These are phyloP conservation scores for Diaporthe ampelina DNA, from an alignment of 2,329 filamentous ascomycete genomes.

Conservation along the genomic window DNA sequence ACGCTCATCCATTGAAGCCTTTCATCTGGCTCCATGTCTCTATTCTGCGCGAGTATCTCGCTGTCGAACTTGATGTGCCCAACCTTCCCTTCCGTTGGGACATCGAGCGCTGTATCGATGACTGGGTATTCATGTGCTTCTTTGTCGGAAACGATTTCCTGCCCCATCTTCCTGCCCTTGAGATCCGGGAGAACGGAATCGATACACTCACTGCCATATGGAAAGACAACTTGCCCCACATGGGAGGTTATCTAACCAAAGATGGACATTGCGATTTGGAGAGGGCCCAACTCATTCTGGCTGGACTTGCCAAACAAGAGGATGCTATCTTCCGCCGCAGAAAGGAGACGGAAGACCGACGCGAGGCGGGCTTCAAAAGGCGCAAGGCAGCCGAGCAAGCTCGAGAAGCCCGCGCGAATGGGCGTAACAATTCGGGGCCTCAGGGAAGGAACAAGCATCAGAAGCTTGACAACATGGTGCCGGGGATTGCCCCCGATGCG, in stretches of 20 bases:
- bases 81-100: constrained; percentile 90
- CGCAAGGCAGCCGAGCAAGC: constrained; percentile 78
- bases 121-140: constrained; percentile 99
- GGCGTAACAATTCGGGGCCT: constrained; percentile 53
- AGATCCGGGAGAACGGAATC: constrained; percentile 97
- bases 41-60: constrained; percentile 91
- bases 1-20: constrained; percentile 80
- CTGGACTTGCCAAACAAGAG: constrained; percentile 91
- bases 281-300: constrained; percentile 88
- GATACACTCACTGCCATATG: constrained; percentile 97
- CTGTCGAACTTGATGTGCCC: constrained; percentile 87
- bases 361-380: constrained; percentile 83
- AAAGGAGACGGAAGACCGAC: constrained; percentile 86
- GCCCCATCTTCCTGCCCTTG: constrained; percentile 95
- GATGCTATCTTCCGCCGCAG: constrained; percentile 92
- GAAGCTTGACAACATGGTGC: constrained; percentile 41
- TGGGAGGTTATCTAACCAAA: constrained; percentile 97
- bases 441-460: constrained; percentile 41
- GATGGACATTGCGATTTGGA: constrained; percentile 92
- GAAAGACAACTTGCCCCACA: constrained; percentile 89
- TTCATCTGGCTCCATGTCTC: constrained; percentile 99
- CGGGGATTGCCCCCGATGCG: constrained; percentile 42
- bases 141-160: constrained; percentile 99
- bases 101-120: constrained; percentile 92
- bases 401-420: constrained; percentile 46